phyloP scores from a whole-genome alignment of 1,139 yeast genomes.

The Wickerhamiella pararugosa region DNA sequence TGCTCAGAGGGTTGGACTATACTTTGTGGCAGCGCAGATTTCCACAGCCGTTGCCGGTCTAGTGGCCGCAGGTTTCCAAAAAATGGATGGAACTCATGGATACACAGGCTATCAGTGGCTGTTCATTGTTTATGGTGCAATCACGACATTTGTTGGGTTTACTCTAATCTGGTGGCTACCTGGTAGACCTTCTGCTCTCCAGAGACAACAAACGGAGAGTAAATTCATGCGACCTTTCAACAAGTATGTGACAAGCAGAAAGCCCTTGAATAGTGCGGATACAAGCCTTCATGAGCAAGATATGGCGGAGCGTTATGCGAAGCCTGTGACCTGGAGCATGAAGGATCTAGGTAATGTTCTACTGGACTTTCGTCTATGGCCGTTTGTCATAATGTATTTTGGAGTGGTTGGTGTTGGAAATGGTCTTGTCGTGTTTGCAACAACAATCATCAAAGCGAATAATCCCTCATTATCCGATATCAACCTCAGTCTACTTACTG shows the following conservation, averaged over 20 bases:
- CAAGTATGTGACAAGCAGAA: conserved; percentile 4
- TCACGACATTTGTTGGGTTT: conserved; percentile 56
- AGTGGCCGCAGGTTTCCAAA: conserved; percentile 77
- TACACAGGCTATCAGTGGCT: conserved; percentile 81
- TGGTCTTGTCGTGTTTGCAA: conserved; percentile 74
- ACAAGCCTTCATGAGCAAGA: conserved; percentile 47
- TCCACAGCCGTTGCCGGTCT: conserved; percentile 79
- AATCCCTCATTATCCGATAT: conserved; percentile 53
- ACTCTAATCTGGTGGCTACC: conserved; percentile 74
- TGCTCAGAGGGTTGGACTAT: conserved; percentile 72
- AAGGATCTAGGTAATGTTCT: conserved; percentile 43
- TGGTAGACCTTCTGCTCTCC: conserved; percentile 37
- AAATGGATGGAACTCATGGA: conserved; percentile 59
- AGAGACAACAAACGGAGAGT: conserved; percentile 8
- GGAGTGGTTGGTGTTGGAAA: conserved; percentile 85
- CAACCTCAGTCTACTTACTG: conserved; percentile 57
- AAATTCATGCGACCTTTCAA: conserved; percentile 1
- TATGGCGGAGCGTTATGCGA: conserved; percentile 36
- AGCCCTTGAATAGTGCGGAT: conserved; percentile 40
- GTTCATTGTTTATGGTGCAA: conserved; percentile 59
- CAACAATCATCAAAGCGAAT: conserved; percentile 57
- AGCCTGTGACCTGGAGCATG: conserved; percentile 40
- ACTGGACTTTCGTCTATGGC: conserved; percentile 59
- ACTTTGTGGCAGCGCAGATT: conserved; percentile 81
- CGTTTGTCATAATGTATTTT: conserved; percentile 72